Conservation (phyloP, 768 basidiomycete species). For the Coprinellus micaceus region DNA sequence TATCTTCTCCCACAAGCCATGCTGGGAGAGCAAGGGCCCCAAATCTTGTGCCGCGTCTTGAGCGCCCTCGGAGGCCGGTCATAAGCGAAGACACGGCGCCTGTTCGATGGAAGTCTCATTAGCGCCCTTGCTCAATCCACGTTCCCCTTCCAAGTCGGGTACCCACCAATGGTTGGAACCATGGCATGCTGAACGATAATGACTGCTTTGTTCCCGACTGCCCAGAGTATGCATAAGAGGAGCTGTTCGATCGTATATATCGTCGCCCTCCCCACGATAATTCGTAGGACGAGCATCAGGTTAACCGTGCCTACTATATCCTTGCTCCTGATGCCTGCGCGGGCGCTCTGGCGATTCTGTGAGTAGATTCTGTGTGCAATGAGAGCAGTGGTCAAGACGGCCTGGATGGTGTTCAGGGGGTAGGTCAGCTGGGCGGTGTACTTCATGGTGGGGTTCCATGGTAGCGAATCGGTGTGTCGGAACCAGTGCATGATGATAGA, state of each 20-base stretch:
- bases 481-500: background rate
- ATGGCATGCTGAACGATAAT: conserved; percentile 8
- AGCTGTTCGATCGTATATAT: conserved; percentile 14
- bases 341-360: conserved; percentile 8
- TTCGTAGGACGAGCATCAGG: conserved; percentile 13
- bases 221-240: conserved; percentile 14
- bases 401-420: conserved; percentile 5
- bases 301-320: conserved; percentile 3
- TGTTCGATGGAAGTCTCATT: too few species aligned
- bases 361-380: conserved; percentile 13
- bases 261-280: conserved; percentile 16
- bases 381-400: conserved; percentile 3
- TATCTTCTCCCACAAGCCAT: too few species aligned
- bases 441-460: background rate
- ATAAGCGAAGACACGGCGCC: background rate
- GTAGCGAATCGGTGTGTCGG: background rate
- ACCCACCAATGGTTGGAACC: conserved; percentile 9
- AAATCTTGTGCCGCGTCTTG: too few species aligned
- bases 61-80: too few species aligned
- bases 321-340: background rate
- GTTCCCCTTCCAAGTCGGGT: too few species aligned
- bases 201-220: conserved; percentile 9
- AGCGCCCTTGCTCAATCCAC: too few species aligned
- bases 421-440: background rate
- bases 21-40: too few species aligned